Conservation (phyloP, 768 basidiomycete species). For the Lepiota subincarnata region DNA sequence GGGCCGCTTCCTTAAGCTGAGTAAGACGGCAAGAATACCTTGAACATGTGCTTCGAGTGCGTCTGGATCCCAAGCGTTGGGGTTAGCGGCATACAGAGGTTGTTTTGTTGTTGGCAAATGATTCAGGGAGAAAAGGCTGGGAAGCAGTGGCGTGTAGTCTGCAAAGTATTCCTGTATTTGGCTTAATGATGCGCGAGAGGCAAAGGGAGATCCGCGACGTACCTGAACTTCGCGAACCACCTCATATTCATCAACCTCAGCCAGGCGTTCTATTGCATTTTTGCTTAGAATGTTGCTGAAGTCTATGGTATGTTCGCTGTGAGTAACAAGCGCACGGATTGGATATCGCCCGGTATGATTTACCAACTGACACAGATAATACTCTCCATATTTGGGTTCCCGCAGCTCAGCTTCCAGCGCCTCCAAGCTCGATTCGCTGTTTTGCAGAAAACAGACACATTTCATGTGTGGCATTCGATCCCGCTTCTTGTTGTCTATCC, state of each 20-base stretch:
- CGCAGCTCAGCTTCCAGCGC: slow-evolving; percentile 80
- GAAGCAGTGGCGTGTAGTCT: slow-evolving; percentile 86
- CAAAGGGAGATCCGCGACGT: slow-evolving; percentile 16
- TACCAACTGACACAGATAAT: slow-evolving; percentile 98
- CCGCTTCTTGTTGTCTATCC: slow-evolving; percentile 90
- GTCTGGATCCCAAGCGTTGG: slow-evolving; percentile 67
- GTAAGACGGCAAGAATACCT: slow-evolving; percentile 78
- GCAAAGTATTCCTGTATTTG: slow-evolving; percentile 87
- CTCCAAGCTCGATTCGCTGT: slow-evolving; percentile 75
- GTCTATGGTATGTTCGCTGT: slow-evolving; percentile 44
- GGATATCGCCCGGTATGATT: slow-evolving; percentile 35
- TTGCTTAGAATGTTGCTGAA: slow-evolving; percentile 95
- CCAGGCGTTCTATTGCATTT: slow-evolving; percentile 85
- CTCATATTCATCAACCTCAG: slow-evolving; percentile 93
- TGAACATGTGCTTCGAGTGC: slow-evolving; percentile 79
- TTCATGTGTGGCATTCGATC: slow-evolving; percentile 96
- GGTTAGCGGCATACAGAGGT: slow-evolving; percentile 69
- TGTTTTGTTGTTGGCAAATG: slow-evolving; percentile 57
- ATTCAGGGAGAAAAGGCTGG: slow-evolving; percentile 85
- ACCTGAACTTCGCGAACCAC: slow-evolving; percentile 97
- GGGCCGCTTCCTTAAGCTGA: slow-evolving; percentile 96
- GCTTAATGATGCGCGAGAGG: slow-evolving; percentile 1
- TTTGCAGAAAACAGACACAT: slow-evolving; percentile 91
- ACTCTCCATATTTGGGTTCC: slow-evolving; percentile 94
- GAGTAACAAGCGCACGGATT: slow-evolving; percentile 6